Conservation (phyloP, 2,329 filamentous ascomycete genomes). For the Sarocladium brachiariae region DNA sequence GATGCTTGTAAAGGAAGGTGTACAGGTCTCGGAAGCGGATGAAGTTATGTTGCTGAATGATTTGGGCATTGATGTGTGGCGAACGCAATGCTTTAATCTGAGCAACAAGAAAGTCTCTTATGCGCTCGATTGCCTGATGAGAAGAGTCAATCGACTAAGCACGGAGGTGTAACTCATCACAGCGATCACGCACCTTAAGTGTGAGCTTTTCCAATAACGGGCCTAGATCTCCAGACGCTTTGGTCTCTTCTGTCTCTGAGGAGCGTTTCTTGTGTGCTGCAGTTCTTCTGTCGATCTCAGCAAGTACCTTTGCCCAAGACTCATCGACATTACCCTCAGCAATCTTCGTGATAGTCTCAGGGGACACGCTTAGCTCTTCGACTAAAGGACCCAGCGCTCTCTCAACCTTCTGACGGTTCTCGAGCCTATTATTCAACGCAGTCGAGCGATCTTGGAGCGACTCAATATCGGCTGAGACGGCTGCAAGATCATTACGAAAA, state of each 20-base stretch:
- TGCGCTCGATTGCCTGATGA: slow-evolving; percentile 73
- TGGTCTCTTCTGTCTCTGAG: slow-evolving; percentile 55
- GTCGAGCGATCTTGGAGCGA: slow-evolving; percentile 81
- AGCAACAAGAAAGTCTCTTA: slow-evolving; percentile 87
- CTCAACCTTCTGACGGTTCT: slow-evolving; percentile 86
- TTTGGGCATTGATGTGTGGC: slow-evolving; percentile 93
- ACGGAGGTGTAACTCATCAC: neutral
- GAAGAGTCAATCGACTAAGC: neutral
- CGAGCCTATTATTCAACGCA: slow-evolving; percentile 73
- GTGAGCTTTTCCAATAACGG: slow-evolving; percentile 80
- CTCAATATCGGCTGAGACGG: slow-evolving; percentile 92
- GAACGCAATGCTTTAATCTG: slow-evolving; percentile 93
- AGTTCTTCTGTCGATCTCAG: slow-evolving; percentile 75
- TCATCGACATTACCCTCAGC: slow-evolving; percentile 86
- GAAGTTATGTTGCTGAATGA: slow-evolving; percentile 91
- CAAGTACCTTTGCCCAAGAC: slow-evolving; percentile 73
- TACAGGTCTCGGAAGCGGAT: slow-evolving; percentile 84
- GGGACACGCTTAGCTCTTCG: slow-evolving; percentile 85
- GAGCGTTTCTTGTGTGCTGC: slow-evolving; percentile 62
- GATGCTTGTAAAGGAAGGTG: slow-evolving; percentile 74
- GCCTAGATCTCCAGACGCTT: slow-evolving; percentile 74
- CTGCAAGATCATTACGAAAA: slow-evolving; percentile 88
- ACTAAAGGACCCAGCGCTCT: slow-evolving; percentile 81
- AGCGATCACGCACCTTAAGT: slow-evolving; percentile 53
- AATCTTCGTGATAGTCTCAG: slow-evolving; percentile 75